Evolutionary conservation across 2,329 filamentous ascomycete species (phyloP).

Genomic region (Sarocladium kiliense): DNA sequence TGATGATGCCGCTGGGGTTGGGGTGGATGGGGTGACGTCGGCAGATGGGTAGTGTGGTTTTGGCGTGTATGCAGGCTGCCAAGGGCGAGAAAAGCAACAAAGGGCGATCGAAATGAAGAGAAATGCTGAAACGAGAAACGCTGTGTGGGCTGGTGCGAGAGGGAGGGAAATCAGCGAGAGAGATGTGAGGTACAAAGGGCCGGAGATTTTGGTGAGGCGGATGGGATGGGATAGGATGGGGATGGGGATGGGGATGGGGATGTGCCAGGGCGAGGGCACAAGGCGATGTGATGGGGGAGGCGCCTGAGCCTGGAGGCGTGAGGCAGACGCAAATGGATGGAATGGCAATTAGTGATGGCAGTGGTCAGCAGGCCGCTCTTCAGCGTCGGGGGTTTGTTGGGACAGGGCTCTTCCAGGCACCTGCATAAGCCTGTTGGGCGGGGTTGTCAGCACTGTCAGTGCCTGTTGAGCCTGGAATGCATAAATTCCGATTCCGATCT

Average conservation of each 20-base stretch:
- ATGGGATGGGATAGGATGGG: not conserved
- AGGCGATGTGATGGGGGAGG: not conserved
- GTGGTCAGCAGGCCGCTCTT: not conserved
- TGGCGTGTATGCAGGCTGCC: not conserved
- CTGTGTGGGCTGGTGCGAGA: not conserved
- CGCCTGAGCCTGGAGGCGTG: not conserved
- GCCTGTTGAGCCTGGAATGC: too few relatives aligned
- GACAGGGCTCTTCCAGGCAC: too few relatives aligned
- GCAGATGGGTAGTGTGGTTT: too few relatives aligned
- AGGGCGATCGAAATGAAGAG: not conserved
- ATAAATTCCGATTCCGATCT: not conserved
- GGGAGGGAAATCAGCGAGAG: not conserved
- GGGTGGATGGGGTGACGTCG: constrained; percentile 1
- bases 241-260: not conserved
- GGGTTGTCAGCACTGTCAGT: too few relatives aligned
- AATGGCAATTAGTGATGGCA: too few relatives aligned
- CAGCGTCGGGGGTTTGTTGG: too few relatives aligned
- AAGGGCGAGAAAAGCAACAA: not conserved
- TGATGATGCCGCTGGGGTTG: not conserved
- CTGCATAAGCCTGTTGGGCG: too few relatives aligned
- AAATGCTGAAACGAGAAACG: not conserved
- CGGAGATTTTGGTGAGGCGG: constrained; percentile 1
- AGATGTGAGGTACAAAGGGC: not conserved
- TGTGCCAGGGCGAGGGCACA: not conserved
- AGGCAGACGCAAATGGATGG: too few relatives aligned